Conservation (phyloP, 371 early-diverging fungal genomes). For the Mycotypha africana region DNA sequence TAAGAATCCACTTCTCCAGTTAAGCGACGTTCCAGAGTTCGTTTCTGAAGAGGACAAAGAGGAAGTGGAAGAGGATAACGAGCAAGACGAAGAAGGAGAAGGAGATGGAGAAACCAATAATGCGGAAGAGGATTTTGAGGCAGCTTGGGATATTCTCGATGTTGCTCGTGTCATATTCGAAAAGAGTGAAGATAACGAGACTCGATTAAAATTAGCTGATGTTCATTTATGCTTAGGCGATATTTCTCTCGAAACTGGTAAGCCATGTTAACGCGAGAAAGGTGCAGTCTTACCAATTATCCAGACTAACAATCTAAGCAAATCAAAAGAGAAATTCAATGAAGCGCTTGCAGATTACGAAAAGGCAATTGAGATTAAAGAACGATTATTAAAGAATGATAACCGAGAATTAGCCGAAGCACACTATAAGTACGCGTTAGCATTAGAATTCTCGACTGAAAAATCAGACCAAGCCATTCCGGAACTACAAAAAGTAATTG, state of each 20-base stretch:
- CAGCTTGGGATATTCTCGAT: slow-evolving; percentile 87
- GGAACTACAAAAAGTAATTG: slow-evolving; percentile 51
- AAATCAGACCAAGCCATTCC: slow-evolving; percentile 51
- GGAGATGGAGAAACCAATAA: slow-evolving; percentile 39
- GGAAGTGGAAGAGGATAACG: slow-evolving; percentile 36
- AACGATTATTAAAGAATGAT: slow-evolving; percentile 47
- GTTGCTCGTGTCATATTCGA: slow-evolving; percentile 79
- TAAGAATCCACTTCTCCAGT: slow-evolving; percentile 44
- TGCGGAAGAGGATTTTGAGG: slow-evolving; percentile 73
- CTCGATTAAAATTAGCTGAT: slow-evolving; percentile 64
- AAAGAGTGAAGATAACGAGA: slow-evolving; percentile 52
- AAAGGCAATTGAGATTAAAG: slow-evolving; percentile 66
- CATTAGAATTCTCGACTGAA: slow-evolving; percentile 56
- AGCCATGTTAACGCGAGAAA: background rate
- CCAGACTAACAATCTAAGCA: no score
- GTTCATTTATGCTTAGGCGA: slow-evolving; percentile 75
- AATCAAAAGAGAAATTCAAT: slow-evolving; percentile 80
- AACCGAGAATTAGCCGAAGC: slow-evolving; percentile 82
- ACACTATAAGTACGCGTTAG: slow-evolving; percentile 72
- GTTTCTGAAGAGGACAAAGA: slow-evolving; percentile 9
- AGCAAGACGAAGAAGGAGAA: slow-evolving; percentile 23
- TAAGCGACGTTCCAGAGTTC: slow-evolving; percentile 50
- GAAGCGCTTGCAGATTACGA: slow-evolving; percentile 74
- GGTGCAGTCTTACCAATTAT: no score
- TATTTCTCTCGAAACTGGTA: slow-evolving; percentile 81